Evolutionary conservation across 1,139 yeast genomes (phyloP).

Genomic region (Sugiyamaella japonica): DNA sequence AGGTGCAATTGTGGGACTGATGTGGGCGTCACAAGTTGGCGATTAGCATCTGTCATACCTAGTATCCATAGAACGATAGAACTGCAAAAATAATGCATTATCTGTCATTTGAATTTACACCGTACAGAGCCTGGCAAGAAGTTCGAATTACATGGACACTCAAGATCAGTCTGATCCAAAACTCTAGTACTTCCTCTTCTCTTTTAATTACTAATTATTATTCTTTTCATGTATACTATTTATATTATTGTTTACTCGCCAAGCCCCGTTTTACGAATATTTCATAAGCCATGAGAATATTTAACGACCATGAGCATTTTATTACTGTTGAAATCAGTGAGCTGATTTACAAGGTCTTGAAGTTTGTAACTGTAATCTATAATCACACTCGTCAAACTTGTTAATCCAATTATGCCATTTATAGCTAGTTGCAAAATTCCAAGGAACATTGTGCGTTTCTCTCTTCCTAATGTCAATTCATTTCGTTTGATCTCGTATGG

Average conservation of each 20-base stretch:
- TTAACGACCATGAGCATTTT: neutral
- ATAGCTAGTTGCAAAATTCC: neutral
- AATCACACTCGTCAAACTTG: neutral
- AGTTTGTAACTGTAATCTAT: neutral
- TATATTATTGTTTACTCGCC: neutral
- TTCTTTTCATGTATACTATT: too few species aligned
- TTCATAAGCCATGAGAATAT: neutral
- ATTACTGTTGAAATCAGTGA: neutral
- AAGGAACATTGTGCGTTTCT: neutral
- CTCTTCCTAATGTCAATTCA: neutral
- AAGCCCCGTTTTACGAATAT: slow-evolving; percentile 1
- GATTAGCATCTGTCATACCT: too few species aligned
- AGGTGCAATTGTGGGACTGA: too few species aligned
- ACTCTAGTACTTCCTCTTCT: too few species aligned
- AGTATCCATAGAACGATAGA: too few species aligned
- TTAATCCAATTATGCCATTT: neutral
- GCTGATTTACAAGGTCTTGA: neutral
- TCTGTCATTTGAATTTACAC: too few species aligned
- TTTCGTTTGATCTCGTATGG: slow-evolving; percentile 1
- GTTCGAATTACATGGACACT: too few species aligned
- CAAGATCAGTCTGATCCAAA: too few species aligned
- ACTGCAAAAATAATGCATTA: too few species aligned
- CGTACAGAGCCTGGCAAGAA: too few species aligned
- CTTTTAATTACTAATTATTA: too few species aligned
- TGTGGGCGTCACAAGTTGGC: too few species aligned